These are phyloP conservation scores for Dichomitus squalens DNA, from an alignment of 1,284 basidiomycete species.

Conservation along the genomic window DNA sequence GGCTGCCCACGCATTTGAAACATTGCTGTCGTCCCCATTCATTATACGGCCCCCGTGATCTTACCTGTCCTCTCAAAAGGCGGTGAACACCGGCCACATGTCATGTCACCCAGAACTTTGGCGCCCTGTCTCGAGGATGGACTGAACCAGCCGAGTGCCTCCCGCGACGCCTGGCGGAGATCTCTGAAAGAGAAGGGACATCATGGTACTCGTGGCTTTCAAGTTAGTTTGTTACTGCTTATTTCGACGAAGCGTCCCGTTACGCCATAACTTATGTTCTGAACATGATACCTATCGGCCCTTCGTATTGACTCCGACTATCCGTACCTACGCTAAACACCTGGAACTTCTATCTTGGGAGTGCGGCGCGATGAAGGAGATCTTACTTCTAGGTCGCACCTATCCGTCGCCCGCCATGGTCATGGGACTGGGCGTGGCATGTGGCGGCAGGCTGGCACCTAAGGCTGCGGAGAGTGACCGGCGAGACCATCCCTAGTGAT, in stretches of 20 bases:
- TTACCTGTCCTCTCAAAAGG: background rate
- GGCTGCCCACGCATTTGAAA: background rate
- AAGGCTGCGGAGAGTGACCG: constrained; percentile 13
- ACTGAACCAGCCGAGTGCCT: background rate
- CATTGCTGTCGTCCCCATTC: constrained; percentile 4
- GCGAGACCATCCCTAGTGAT: constrained; percentile 9
- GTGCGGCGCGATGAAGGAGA: constrained; percentile 10
- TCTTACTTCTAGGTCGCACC: constrained; percentile 19
- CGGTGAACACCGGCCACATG: background rate
- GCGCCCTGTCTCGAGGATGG: too few relatives aligned
- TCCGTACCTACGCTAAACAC: constrained; percentile 11
- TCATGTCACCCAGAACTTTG: too few relatives aligned
- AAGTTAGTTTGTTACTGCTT: background rate
- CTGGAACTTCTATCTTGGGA: constrained; percentile 8
- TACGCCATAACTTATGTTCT: background rate
- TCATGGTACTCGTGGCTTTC: background rate
- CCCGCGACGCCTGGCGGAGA: background rate
- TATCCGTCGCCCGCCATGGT: constrained; percentile 15
- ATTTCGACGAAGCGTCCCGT: background rate
- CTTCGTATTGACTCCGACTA: constrained; percentile 16
- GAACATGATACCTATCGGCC: background rate
- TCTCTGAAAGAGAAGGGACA: background rate
- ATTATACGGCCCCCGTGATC: constrained; percentile 2
- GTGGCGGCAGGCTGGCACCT: constrained; percentile 5
- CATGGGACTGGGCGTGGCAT: constrained; percentile 19